Evolutionary conservation across 441 rosid genomes (phyloP).

Genomic region (Croton laevigatus): DNA sequence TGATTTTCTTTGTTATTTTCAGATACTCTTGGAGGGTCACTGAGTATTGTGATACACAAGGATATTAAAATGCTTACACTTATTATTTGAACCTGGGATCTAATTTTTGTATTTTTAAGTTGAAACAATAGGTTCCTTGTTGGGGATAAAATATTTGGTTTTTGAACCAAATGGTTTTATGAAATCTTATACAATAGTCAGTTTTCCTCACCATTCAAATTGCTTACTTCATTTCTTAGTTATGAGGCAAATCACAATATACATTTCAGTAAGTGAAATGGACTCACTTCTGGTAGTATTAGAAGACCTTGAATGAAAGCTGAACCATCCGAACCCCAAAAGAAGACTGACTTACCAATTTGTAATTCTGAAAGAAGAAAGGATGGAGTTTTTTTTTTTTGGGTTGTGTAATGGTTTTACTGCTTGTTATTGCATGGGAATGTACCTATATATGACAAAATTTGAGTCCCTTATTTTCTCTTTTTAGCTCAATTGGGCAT

Average conservation of each 20-base stretch:
- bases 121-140: background rate
- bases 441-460: background rate
- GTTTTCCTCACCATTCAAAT: background rate
- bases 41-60: background rate
- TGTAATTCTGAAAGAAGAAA: background rate
- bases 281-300: background rate
- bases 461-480: background rate
- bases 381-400: background rate
- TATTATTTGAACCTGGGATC: background rate
- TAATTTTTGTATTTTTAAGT: background rate
- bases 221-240: no score
- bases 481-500: background rate
- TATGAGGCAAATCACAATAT: background rate
- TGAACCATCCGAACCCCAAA: background rate
- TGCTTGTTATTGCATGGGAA: background rate
- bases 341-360: background rate
- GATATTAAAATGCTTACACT: background rate
- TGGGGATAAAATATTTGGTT: background rate
- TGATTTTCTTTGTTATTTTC: background rate
- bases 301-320: background rate
- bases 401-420: background rate
- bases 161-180: background rate
- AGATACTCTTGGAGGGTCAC: background rate
- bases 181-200: background rate
- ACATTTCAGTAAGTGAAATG: background rate